A percentile compares a stretch with the other conserved stretches of the same genome.
phyloP scores from a whole-genome alignment of 1,284 basidiomycete genomes.

The Naganishia albida region DNA sequence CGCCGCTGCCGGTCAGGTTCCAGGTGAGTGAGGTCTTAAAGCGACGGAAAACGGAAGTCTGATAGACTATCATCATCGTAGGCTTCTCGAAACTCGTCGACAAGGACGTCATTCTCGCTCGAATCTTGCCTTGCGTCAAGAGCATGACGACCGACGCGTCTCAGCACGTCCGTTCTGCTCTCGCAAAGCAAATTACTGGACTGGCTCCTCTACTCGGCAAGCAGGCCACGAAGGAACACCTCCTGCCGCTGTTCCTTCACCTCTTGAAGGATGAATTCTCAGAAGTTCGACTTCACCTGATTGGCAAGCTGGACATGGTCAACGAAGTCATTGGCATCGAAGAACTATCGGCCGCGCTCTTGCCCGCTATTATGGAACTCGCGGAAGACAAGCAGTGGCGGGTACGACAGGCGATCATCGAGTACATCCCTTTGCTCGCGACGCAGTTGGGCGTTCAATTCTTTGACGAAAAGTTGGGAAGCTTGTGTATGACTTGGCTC shows the following conservation, averaged over 20 bases:
- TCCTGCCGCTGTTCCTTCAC: conserved; percentile 94
- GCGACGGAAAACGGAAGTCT: background rate
- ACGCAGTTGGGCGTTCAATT: conserved; percentile 95
- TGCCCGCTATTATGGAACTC: conserved; percentile 96
- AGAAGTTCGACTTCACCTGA: conserved; percentile 96
- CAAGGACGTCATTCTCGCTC: conserved; percentile 88
- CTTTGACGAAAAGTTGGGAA: conserved; percentile 96
- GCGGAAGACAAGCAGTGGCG: conserved; percentile 99
- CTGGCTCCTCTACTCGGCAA: conserved; percentile 92
- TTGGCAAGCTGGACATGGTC: conserved; percentile 97
- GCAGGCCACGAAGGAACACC: conserved; percentile 91
- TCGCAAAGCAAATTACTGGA: conserved; percentile 97
- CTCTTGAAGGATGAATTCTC: conserved; percentile 98
- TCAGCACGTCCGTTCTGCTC: conserved; percentile 94
- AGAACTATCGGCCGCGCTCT: conserved; percentile 87
- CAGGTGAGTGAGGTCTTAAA: conserved; percentile 63
- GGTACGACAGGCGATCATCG: conserved; percentile 98
- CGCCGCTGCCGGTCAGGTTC: conserved; percentile 92
- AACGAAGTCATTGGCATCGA: conserved; percentile 99
- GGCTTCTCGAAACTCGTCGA: conserved; percentile 95
- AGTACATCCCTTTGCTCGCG: conserved; percentile 94
- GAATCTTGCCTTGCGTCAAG: conserved; percentile 93
- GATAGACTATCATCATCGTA: conserved; percentile 52
- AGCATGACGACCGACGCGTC: conserved; percentile 92
- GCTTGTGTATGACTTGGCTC: conserved; percentile 98